Base-by-base conservation (phyloP, 176 grass and related monocot species). In the Microstegium vimineum region DNA sequence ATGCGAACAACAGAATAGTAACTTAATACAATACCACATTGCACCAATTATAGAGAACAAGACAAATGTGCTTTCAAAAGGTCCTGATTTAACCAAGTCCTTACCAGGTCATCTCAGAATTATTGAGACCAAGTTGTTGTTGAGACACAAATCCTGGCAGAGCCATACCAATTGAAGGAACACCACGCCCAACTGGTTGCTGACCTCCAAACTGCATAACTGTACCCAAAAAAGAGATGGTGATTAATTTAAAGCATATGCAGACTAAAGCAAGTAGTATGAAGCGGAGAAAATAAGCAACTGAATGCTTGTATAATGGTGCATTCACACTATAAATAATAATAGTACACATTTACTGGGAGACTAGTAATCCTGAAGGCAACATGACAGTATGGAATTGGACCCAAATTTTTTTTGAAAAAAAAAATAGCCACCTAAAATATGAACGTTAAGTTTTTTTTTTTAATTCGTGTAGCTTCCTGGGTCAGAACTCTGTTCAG, bases 61-160 rank as follows among this genome's bases (percentile, higher is more conserved):
- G 64, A 20, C 23, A 79, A 40, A 28, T 11, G 30, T 52, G 45
- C 31, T 38, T 62, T 61, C 35, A 66, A 34, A 62, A 85, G 16
- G 38, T 83, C 18, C 31, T 16, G 61, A 63, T 30, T 63, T 33
- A 78, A 73, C 33, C 23, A 84, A 73, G 25, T 73, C 28, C 61
- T 90, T 94, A 99, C 96, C 96, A 99, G 66, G 93, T 72, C 88
- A 90, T 97, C 60, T 97, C 96, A 86, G 93, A 88, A 89, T 92
- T 92, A 57, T 61, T 85, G 81, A 90, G 75, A 38, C 93, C 91
- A 79, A 80, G 86, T 79, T 98, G 95, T 69, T 90, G 93, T 72
- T 90, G 92, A 85, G 93, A 88, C 30, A 99, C 91, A 80, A 93
- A 95, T 89, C 96, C 96, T 82, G 96, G 96, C 42, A 99, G 69